Evolutionary conservation across 345 rosid species (phyloP).

Genomic region (Barbarea vulgaris): DNA sequence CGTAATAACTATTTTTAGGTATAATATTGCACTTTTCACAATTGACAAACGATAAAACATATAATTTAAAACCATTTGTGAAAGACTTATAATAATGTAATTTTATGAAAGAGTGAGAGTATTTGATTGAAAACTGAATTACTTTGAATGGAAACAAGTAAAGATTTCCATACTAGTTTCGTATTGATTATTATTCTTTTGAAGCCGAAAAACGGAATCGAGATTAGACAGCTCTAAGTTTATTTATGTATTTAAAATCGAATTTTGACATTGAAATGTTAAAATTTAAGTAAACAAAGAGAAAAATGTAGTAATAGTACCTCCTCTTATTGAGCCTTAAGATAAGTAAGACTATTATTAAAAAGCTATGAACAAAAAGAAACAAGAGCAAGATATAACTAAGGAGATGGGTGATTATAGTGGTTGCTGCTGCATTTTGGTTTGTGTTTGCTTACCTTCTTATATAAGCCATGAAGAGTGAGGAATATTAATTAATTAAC

Average conservation of each 20-base stretch:
- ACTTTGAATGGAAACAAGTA: neutral
- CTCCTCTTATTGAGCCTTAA: constrained; percentile 40
- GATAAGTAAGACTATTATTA: constrained; percentile 24
- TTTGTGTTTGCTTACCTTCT: constrained; percentile 9
- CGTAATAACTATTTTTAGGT: too few species aligned
- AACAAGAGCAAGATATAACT: constrained; percentile 28
- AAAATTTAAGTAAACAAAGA: neutral
- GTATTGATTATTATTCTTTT: neutral
- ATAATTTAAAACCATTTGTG: neutral
- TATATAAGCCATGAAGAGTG: constrained; percentile 42
- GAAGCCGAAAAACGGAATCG: neutral
- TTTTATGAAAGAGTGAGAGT: neutral
- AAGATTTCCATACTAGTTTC: neutral
- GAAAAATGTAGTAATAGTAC: constrained; percentile 30
- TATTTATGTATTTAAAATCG: too few species aligned
- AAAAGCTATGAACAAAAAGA: constrained; percentile 37
- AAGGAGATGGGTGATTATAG: constrained; percentile 41
- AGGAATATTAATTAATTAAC: neutral
- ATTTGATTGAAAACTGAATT: neutral
- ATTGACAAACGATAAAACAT: neutral
- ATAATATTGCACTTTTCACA: too few species aligned
- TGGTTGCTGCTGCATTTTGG: constrained; percentile 47
- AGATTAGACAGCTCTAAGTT: neutral
- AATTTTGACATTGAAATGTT: neutral
- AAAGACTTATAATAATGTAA: neutral